These are phyloP conservation scores for Sarocladiaceae sp. DNA, from an alignment of 2,329 filamentous ascomycete genomes.

Conservation along the genomic window DNA sequence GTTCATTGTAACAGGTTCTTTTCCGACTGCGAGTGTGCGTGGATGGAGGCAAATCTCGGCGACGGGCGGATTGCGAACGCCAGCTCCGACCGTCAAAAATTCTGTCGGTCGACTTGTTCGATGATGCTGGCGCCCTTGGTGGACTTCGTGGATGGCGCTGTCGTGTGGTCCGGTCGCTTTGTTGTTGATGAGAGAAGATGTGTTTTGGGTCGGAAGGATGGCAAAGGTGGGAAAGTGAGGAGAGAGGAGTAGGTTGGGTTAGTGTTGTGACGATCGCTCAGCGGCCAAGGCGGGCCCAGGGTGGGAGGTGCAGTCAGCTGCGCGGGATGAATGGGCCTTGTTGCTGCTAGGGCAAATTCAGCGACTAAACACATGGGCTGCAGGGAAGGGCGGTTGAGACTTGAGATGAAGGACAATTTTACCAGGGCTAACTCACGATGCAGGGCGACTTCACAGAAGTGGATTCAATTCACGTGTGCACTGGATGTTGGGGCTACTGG, in stretches of 20 bases:
- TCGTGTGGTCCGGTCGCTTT: background rate
- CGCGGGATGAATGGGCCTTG: background rate
- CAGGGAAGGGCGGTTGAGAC: constrained; percentile 4
- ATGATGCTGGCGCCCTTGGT: constrained; percentile 3
- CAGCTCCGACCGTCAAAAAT: constrained; percentile 1
- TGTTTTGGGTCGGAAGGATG: background rate
- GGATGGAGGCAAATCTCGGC: background rate
- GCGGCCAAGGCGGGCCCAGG: background rate
- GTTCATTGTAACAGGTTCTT: constrained; percentile 46
- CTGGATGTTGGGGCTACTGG: background rate
- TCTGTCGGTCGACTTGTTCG: background rate
- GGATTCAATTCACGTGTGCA: background rate
- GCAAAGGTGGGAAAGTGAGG: constrained; percentile 7
- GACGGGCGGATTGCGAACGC: background rate
- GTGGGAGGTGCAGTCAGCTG: background rate
- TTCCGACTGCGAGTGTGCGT: background rate
- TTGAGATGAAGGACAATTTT: constrained; percentile 1
- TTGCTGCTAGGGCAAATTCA: background rate
- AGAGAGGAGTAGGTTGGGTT: constrained; percentile 7
- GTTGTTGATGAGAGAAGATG: background rate
- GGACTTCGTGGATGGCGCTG: background rate
- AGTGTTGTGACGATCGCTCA: constrained; percentile 9
- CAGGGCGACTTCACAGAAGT: background rate
- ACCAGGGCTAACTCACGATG: background rate
- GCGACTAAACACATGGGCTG: constrained; percentile 1